Evolutionary conservation across 805 yeast genomes (phyloP), one percentile per base, ranked within the genome.

Genomic region (Cyberlindnera subsufficiens): DNA sequence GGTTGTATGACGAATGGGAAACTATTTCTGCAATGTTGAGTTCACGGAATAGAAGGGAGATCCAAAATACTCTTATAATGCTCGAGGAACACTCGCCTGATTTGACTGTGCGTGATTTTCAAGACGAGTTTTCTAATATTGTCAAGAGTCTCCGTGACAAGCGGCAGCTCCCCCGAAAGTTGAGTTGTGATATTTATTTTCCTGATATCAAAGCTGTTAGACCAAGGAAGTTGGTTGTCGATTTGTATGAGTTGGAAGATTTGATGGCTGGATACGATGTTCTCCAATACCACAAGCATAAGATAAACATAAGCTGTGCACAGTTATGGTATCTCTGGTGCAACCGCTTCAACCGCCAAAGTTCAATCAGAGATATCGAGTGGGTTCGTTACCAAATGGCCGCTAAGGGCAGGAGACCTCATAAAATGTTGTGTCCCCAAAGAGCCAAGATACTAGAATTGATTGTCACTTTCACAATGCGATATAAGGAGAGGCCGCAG

Each of bases 241-340:
- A 46, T 19, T 35, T 46, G 25, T 32, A 42, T 9, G 45, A 44
- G 6, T 19, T 47, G 27, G 35, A 17, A 6, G 16, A 29, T 16
- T 14, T 37, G 18, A 30, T 37, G 11, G 34, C 19, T 5, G 35
- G 27, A 31, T 42, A 32, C 20, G 37, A 38, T 13, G 40, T 35
- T 10, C 33, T 38, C 38, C 34, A 38, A 15, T 42, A 42, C 16
- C 16, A 34, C 30, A 29, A 20, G 33, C 16, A 17, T 17, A 19
- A 27, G 5, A 25, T 38, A 8, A 22, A 15, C 8, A 32, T 35
- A 13, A 35, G 37, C 10, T 40, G 42, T 22, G 32, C 25, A 8
- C 42, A 42, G n/a, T 17, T 42, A 14, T 42, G 45, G 45, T 25
- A 30, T n/a, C 35, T 38, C 20, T 42, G 45, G 45, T 32, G 37